These are phyloP conservation scores for Furcasterigmium sp. DNA, from an alignment of 2,329 filamentous ascomycete genomes.

Conservation along the genomic window DNA sequence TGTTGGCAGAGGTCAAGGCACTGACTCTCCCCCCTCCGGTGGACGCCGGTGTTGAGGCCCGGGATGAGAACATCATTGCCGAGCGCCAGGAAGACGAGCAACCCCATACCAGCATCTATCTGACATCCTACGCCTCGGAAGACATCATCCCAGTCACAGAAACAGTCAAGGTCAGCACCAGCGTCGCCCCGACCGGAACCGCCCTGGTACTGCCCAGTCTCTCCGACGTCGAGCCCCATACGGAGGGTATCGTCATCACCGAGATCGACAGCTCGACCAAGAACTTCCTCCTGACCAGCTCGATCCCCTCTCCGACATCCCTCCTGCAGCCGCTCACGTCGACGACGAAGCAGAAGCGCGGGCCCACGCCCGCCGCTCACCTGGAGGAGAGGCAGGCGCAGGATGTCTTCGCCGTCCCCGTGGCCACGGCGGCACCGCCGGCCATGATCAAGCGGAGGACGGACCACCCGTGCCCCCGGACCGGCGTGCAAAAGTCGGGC, in stretches of 20 bases:
- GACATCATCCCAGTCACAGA: neutral
- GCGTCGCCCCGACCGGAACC: neutral
- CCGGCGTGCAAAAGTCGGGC: constrained; percentile 6
- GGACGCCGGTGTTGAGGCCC: no score
- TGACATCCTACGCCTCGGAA: neutral
- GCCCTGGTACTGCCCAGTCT: neutral
- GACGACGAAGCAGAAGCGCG: neutral
- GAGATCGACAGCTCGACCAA: neutral
- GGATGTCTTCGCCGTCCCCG: neutral
- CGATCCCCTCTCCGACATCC: constrained; percentile 1
- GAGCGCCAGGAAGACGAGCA: neutral
- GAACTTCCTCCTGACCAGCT: neutral
- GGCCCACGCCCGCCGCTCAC: neutral
- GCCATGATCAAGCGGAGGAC: neutral
- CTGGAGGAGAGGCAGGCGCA: neutral
- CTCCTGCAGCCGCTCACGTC: constrained; percentile 1
- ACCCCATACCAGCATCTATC: neutral
- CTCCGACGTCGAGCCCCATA: constrained; percentile 2
- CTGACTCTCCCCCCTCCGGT: neutral
- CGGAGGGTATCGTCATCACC: neutral
- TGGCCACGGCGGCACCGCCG: neutral
- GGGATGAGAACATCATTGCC: neutral
- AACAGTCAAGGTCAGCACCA: constrained; percentile 1
- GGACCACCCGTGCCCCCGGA: neutral
- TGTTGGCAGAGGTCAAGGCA: neutral